Evolutionary conservation across 208 protist species (phyloP), one percentile per base, ranked within the genome.

Genomic region (Naegleria gruberi): DNA sequence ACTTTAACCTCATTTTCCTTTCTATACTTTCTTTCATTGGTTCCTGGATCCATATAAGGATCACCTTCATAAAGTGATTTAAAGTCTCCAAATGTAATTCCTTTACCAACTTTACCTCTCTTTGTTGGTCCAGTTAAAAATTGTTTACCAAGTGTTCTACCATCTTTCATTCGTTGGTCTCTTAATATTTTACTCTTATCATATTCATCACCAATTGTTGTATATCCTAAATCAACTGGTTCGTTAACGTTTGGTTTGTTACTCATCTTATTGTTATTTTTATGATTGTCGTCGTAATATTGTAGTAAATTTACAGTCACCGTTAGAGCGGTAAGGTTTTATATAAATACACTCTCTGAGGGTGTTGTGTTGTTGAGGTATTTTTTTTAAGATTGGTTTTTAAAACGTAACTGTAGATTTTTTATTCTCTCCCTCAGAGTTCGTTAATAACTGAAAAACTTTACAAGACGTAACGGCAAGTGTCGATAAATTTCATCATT

Each of bases 11-110:
- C 34, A 6, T 55, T 34, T 37, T 45, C 44, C n/a, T 87, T 46
- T 10, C 12, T 15, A 23, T 55, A 55, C 37, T 87, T 45, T 87
- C 44, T 87, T 40, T 87, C 83, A 55, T 87, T 30, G 6, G 44
- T 55, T 0, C 83, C 83, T 41, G 83, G 83, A 87, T 87, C 83
- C n/a, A 40, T 10, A 23, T 55, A 87, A 40, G 83, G 34, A 34
- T 87, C 44, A 40, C 26, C 44, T 40, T 87, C 83, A 87, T 55
- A 87, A 10, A 87, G 83, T 23, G 43, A 23, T 30, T 87, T 87
- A 51, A 87, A 87, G 12, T 34, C 44, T 46, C 44, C 83, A 37
- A 87, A 87, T 5, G 83, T 87, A 4, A 55, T 55, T 34, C 44
- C 44, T 37, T 19, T 87, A 40, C 83, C 83, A 17, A 87, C 83